Conservation (phyloP, 2,329 filamentous ascomycete species). For the Epichloe aotearoae region DNA sequence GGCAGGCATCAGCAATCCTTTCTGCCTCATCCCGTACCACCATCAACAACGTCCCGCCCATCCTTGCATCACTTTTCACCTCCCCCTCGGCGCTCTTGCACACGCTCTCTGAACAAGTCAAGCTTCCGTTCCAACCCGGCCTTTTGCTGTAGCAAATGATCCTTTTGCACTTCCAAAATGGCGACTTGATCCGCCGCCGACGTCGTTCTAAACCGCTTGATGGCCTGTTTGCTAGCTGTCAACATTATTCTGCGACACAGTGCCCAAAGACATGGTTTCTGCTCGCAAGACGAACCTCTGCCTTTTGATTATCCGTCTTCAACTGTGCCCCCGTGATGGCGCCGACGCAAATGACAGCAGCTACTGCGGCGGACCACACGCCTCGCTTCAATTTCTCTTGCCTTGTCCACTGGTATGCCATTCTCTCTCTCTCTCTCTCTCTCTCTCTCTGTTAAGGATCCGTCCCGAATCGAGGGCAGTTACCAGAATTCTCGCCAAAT, state of each 20-base stretch:
- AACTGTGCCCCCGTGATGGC: conserved; percentile 35
- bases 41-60: not conserved
- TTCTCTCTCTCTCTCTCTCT: not conserved
- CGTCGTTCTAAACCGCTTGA: conserved; percentile 25
- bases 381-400: conserved; percentile 22
- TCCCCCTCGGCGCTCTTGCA: conserved; percentile 23
- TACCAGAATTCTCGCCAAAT: conserved; percentile 17
- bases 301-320: conserved; percentile 34
- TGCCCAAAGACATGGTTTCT: not conserved
- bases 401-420: conserved; percentile 13
- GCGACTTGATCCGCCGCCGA: conserved; percentile 31
- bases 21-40: not conserved
- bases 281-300: conserved; percentile 20
- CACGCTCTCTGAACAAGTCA: conserved; percentile 24
- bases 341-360: conserved; percentile 33
- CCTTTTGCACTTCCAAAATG: conserved; percentile 29
- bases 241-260: not conserved
- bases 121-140: conserved; percentile 29
- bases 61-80: conserved; percentile 8
- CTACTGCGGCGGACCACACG: conserved; percentile 30
- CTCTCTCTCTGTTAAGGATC: not conserved
- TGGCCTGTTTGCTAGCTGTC: conserved; percentile 13
- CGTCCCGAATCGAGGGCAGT: not conserved
- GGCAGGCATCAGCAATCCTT: not conserved
- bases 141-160: conserved; percentile 24